phyloP scores from a whole-genome alignment of 2,329 filamentous ascomycete genomes.

The Aureobasidium sp. region DNA sequence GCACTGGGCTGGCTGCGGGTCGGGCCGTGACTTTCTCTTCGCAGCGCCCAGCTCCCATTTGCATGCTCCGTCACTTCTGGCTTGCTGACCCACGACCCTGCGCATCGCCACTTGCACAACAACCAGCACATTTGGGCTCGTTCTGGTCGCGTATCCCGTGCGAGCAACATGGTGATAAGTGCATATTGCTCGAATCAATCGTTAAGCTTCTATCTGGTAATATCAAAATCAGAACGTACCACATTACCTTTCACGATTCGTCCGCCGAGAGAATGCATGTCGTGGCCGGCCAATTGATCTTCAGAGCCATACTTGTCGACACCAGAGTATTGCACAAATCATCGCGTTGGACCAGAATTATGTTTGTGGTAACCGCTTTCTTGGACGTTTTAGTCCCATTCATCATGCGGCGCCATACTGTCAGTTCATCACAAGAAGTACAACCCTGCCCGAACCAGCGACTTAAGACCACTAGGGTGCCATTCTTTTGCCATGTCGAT shows the following conservation, averaged over 20 bases:
- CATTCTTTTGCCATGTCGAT: no score
- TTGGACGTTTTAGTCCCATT: not conserved
- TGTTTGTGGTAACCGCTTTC: not conserved
- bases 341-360: not conserved
- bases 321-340: not conserved
- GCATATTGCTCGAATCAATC: not conserved
- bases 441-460: not conserved
- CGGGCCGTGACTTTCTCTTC: conserved; percentile 2
- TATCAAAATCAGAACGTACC: not conserved
- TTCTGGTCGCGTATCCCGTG: not conserved
- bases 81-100: not conserved
- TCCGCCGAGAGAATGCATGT: not conserved
- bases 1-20: not conserved
- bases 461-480: not conserved
- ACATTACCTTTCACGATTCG: not conserved
- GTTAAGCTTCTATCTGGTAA: not conserved
- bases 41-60: not conserved
- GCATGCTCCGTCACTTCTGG: not conserved
- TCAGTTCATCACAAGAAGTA: not conserved
- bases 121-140: not conserved
- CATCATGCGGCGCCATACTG: not conserved
- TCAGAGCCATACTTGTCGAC: not conserved
- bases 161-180: not conserved
- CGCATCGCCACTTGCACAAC: not conserved
- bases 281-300: not conserved